Conservation (phyloP, 2,329 filamentous ascomycete genomes). For the Massarina eburnea region DNA sequence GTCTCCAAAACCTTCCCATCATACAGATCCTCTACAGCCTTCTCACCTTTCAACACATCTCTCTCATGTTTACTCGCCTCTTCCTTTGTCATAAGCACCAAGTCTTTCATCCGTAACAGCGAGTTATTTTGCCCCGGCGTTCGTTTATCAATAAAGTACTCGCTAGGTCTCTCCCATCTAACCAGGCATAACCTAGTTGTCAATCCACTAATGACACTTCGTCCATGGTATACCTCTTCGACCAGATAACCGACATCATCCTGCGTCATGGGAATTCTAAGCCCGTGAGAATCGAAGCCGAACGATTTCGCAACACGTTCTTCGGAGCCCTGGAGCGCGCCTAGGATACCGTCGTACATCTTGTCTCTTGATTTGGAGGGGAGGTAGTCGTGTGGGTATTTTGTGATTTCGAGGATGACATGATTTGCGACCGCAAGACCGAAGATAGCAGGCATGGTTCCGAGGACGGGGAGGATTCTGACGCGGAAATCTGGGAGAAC, state of each 20-base stretch:
- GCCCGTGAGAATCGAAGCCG: constrained; percentile 61
- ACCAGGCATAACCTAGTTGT: constrained; percentile 77
- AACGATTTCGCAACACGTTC: constrained; percentile 68
- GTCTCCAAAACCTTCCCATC: constrained; percentile 64
- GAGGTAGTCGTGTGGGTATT: constrained; percentile 84
- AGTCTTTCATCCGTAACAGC: constrained; percentile 66
- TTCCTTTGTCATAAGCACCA: constrained; percentile 93
- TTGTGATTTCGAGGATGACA: constrained; percentile 77
- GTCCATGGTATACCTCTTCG: constrained; percentile 84
- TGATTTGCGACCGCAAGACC: constrained; percentile 91
- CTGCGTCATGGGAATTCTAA: constrained; percentile 76
- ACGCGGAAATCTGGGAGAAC: constrained; percentile 91
- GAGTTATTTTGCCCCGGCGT: constrained; percentile 77
- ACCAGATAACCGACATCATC: constrained; percentile 85
- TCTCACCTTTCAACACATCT: constrained; percentile 70
- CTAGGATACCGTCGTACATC: constrained; percentile 84
- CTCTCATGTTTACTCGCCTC: constrained; percentile 80
- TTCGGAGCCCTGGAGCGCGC: constrained; percentile 73
- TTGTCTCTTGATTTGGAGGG: constrained; percentile 82
- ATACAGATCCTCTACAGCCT: constrained; percentile 72
- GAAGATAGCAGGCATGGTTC: constrained; percentile 97
- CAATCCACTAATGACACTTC: constrained; percentile 80
- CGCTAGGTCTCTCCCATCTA: constrained; percentile 71
- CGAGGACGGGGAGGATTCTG: constrained; percentile 89
- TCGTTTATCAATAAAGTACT: constrained; percentile 64